Evolutionary conservation across 2,329 filamentous ascomycete genomes (phyloP), one percentile per base, ranked within the genome.

Genomic region (Aspergillus ibericus): DNA sequence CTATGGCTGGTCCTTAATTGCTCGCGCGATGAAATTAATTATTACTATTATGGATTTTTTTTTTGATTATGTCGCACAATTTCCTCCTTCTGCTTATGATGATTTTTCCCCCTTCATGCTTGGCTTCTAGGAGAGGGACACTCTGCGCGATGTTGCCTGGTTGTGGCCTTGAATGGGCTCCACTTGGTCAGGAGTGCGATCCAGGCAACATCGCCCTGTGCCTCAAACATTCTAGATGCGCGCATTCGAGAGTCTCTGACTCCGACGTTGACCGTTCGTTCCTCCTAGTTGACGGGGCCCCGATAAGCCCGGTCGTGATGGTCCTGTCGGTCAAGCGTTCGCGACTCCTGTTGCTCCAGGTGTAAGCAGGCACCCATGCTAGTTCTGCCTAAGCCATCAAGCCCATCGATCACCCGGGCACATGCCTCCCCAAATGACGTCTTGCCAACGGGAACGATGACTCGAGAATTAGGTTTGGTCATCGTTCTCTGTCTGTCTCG

Each of bases 351-450:
- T 22, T 48, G 44, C 44, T 48, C 25, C 44, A 27, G 10, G 15
- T n/a, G 36, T 53, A 53, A 53, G 51, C 51, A 53, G 51, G 51
- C 51, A 53, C 25, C 51, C 51, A 42, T 53, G 16, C 51, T 53
- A 53, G 51, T 53, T 53, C 51, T 53, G 51, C 51, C 51, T 53
- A 53, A 53, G 51, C 51, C 51, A 29, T 53, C 51, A 20, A n/a
- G 51, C 51, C 51, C 51, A 9, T 53, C 22, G 35, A 16, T 48
- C 44, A 48, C 44, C 44, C 27, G 38, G 51, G 51, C 51, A 53
- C 51, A 53, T 53, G 51, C 51, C 38, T 27, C 44, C 40, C 18
- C 16, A 53, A 38, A 53, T 53, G 51, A 53, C 51, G 51, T 53
- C 44, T 53, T 32, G 36, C n/a, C 10, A 20, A 16, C 10, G 25